Conservation (phyloP, 345 rosid species). For the Mallotus nudiflorus region DNA sequence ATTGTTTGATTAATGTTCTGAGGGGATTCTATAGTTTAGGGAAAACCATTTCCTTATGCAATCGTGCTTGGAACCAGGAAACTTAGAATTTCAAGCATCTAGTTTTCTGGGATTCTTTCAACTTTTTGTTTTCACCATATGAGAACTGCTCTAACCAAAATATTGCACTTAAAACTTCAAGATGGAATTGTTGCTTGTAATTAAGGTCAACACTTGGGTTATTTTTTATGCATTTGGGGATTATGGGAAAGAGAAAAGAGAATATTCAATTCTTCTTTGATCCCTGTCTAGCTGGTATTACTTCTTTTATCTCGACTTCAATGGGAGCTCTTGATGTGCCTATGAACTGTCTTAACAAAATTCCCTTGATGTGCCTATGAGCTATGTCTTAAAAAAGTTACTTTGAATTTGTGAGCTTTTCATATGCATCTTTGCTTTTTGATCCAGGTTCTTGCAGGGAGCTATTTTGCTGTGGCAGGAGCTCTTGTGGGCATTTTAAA, state of each 20-base stretch:
- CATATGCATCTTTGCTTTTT: constrained; percentile 3
- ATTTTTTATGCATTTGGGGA: not conserved
- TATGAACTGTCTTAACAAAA: not conserved
- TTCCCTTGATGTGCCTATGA: not conserved
- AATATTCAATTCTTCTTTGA: not conserved
- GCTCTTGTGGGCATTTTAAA: constrained; percentile 74
- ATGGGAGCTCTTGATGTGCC: not conserved
- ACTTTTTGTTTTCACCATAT: not conserved
- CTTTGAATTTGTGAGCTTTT: not conserved
- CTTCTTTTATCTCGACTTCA: not conserved
- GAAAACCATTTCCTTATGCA: no score
- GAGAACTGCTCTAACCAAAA: not conserved
- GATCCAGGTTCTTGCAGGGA: constrained; percentile 87
- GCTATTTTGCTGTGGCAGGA: constrained; percentile 90
- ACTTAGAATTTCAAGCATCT: no score
- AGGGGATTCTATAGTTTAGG: no score
- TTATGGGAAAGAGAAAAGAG: not conserved
- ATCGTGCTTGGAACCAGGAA: no score
- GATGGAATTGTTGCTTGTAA: not conserved
- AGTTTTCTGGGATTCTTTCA: no score
- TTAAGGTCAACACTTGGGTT: not conserved
- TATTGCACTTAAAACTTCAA: not conserved
- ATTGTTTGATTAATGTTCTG: no score
- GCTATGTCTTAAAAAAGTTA: no score
- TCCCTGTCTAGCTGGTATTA: not conserved